Conservation (phyloP, 352 stramenopile genomes). For the Aphanomyces astaci region DNA sequence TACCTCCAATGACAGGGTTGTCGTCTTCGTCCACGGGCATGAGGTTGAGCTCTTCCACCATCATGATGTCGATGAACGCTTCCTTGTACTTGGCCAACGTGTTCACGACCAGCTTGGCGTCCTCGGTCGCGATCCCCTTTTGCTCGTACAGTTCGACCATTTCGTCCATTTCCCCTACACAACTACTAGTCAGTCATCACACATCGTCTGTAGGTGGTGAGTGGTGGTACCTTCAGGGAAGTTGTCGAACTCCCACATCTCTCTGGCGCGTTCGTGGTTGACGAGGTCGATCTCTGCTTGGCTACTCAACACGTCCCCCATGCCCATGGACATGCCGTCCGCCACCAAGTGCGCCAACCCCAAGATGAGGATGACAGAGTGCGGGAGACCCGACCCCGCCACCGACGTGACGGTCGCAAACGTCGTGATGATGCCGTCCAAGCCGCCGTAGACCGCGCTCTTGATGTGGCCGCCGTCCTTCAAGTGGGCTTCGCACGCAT, state of each 20-base stretch:
- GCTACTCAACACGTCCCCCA: constrained; percentile 91
- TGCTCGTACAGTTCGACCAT: constrained; percentile 96
- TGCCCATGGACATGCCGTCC: constrained; percentile 92
- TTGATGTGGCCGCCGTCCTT: constrained; percentile 70
- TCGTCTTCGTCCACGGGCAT: constrained; percentile 91
- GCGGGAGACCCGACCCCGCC: constrained; percentile 80
- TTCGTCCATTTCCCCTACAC: constrained; percentile 92
- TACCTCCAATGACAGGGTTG: constrained; percentile 59
- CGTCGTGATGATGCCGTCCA: constrained; percentile 95
- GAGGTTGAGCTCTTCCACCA: constrained; percentile 93
- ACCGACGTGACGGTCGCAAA: constrained; percentile 94
- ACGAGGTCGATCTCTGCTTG: constrained; percentile 92
- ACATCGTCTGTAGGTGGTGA: neutral
- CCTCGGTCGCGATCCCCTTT: constrained; percentile 83
- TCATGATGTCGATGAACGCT: constrained; percentile 97
- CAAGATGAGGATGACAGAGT: constrained; percentile 92
- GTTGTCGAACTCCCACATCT: constrained; percentile 78
- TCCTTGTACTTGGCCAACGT: constrained; percentile 96
- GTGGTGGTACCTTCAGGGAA: constrained; percentile 29
- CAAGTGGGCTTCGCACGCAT: constrained; percentile 72
- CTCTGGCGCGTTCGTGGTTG: constrained; percentile 85
- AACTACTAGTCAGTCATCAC: constrained; percentile 92
- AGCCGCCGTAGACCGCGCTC: constrained; percentile 88
- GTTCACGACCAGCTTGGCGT: constrained; percentile 86
- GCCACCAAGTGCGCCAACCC: constrained; percentile 92